Evolutionary conservation across 176 grass and related monocot species (phyloP).

Genomic region (Oryza australiensis): DNA sequence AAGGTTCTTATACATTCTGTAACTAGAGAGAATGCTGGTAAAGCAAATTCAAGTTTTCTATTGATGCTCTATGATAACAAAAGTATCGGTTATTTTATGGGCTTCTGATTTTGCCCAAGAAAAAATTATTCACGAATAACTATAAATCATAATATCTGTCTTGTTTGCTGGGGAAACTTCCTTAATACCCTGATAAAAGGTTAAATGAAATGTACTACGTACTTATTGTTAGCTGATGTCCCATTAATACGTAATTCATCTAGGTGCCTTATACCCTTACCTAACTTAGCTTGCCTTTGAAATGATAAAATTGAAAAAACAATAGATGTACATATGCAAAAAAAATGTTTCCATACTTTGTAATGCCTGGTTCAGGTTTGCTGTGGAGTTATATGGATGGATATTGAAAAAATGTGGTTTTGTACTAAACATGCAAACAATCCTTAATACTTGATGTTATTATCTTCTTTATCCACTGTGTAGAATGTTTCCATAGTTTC

Average conservation of each 20-base stretch:
- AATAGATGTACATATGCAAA: background rate
- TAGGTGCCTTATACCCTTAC: background rate
- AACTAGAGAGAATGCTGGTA: background rate
- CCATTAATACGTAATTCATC: background rate
- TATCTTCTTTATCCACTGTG: background rate
- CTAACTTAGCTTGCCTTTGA: background rate
- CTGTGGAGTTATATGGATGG: background rate
- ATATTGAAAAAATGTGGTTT: background rate
- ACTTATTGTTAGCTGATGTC: background rate
- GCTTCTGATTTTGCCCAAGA: background rate
- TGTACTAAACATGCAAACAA: background rate
- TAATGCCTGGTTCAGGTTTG: background rate
- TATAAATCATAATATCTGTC: background rate
- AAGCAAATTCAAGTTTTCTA: background rate
- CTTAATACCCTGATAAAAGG: slow-evolving; percentile 14
- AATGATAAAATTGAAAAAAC: background rate
- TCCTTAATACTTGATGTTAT: background rate
- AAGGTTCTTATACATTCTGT: background rate
- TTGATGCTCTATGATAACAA: background rate
- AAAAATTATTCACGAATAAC: background rate
- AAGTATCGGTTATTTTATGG: background rate
- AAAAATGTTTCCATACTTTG: background rate
- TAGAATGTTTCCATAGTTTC: slow-evolving; percentile 6
- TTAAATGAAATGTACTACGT: background rate
- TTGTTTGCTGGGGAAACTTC: background rate